Evolutionary conservation across 495 filamentous ascomycete genomes (phyloP), one percentile per base, ranked within the genome.

Genomic region (Rhypophila decipiens): DNA sequence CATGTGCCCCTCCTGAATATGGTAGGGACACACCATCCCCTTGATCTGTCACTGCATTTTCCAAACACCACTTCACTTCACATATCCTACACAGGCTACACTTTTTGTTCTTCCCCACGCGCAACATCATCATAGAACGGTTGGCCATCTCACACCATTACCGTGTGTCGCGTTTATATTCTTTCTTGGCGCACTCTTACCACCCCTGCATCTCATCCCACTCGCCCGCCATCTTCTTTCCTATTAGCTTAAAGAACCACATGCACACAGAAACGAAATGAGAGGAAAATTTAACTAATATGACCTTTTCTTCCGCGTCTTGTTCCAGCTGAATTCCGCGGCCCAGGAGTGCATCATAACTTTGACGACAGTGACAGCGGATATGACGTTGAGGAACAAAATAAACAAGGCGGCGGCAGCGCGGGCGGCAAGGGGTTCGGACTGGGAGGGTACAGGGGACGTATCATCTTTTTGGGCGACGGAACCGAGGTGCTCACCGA

Each of bases 1-100:
- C 94, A 65, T 96, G 93, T 74, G 93, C 93, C 68, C 93, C 93
- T 71, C 93, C 91, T 57, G 93, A 98, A 85, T 98, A 97, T 75
- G 93, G 93, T 86, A 95, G 86, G 89, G 57, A 65, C 44, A 41
- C 50, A 46, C 49, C 58, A 24, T 53, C 55, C 44, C 47, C 55
- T 58, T 58, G 40, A 58, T 34, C 50, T 18, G 40, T 23, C 36
- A 18, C 24, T 31, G 27, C 27, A 13, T 7, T 24, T 15, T 19
- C 38, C 37, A 20, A 20, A 39, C 43, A 12, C 21, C 42, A 21
- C 22, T 17, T 15, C 36, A 42, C 35, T 24, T 22, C 20, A 24
- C 44, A 27, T 43, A 11, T 5, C 35, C 18, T 38, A 44, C 27
- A 31, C 27, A n/a, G 27, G 13, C 13, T 31, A 31, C 13, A 7